Percentiles rank a stretch among this genome's conserved stretches.
Conservation (phyloP, 2,329 filamentous ascomycete species). For the Zelopaecilomyces penicillatus region DNA sequence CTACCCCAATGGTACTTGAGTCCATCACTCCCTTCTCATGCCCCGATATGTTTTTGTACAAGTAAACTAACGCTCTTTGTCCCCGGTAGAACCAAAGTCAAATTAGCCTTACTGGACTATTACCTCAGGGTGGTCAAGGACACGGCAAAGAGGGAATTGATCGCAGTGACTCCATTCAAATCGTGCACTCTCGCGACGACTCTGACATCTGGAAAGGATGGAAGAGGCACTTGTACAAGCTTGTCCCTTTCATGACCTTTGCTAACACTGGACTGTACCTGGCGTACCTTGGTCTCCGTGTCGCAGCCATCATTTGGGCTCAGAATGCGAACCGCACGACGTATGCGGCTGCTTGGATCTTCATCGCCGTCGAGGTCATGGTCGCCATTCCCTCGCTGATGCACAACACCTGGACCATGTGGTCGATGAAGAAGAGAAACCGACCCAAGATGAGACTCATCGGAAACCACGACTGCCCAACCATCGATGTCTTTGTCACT, state of each 20-base stretch:
- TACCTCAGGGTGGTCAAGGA: conserved; percentile 23
- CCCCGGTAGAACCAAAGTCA: conserved; percentile 31
- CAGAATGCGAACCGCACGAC: conserved; percentile 31
- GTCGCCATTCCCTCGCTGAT: conserved; percentile 45
- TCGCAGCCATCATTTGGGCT: conserved; percentile 43
- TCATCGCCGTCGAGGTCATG: conserved; percentile 46
- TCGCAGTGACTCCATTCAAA: conserved; percentile 24
- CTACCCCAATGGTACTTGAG: conserved; percentile 19
- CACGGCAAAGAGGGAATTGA: conserved; percentile 25
- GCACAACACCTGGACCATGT: conserved; percentile 51
- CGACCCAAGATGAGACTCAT: conserved; percentile 45
- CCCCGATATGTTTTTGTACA: not conserved
- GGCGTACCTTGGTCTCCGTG: conserved; percentile 41
- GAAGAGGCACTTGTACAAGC: conserved; percentile 30
- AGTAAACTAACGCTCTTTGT: conserved; percentile 6
- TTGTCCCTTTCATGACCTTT: conserved; percentile 32
- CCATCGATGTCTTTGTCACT: conserved; percentile 49
- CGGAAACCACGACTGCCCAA: conserved; percentile 37
- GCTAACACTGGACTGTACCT: conserved; percentile 35
- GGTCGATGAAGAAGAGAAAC: conserved; percentile 44
- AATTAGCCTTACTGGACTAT: conserved; percentile 31
- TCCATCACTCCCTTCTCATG: not conserved
- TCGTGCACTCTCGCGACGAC: conserved; percentile 35
- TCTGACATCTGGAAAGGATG: conserved; percentile 37
- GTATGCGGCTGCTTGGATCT: conserved; percentile 47